phyloP scores from a whole-genome alignment of 1,139 yeast species.

The Geotrichum candidum region DNA sequence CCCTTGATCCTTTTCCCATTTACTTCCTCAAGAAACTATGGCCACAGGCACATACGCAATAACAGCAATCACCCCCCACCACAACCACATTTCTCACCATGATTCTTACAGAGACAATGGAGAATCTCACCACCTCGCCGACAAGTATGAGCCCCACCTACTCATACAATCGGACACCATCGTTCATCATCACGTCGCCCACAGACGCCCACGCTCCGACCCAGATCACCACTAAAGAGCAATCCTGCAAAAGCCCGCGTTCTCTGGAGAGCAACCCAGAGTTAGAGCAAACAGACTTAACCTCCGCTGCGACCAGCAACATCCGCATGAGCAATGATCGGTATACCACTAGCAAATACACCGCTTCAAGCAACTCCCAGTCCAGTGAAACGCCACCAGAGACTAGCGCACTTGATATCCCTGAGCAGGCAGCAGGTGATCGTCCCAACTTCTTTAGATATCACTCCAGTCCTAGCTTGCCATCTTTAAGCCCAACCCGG shows the following conservation, averaged over 20 bases:
- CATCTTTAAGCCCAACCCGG: conserved; percentile 33
- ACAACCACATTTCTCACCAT: background rate
- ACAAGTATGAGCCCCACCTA: background rate
- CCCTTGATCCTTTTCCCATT: background rate
- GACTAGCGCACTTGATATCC: background rate
- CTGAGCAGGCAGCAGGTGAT: background rate
- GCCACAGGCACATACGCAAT: background rate
- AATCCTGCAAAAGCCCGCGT: background rate
- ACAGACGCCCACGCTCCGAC: background rate
- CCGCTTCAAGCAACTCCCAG: background rate
- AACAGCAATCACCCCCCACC: background rate
- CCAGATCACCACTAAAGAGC: background rate
- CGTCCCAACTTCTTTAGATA: conserved; percentile 29
- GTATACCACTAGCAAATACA: background rate
- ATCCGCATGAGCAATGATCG: background rate
- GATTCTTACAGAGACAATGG: background rate
- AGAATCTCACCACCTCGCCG: background rate
- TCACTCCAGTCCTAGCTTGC: conserved; percentile 33
- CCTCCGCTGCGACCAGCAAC: background rate
- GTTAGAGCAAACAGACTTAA: background rate
- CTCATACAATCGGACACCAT: background rate
- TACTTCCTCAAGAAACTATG: too few relatives aligned
- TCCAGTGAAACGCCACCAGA: background rate
- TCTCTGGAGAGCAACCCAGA: background rate
- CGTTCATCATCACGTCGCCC: background rate